Percentiles rank a stretch among this genome's conserved stretches.
Evolutionary conservation across 2,329 filamentous ascomycete species (phyloP).

Genomic region (Leptographium galeiforme): DNA sequence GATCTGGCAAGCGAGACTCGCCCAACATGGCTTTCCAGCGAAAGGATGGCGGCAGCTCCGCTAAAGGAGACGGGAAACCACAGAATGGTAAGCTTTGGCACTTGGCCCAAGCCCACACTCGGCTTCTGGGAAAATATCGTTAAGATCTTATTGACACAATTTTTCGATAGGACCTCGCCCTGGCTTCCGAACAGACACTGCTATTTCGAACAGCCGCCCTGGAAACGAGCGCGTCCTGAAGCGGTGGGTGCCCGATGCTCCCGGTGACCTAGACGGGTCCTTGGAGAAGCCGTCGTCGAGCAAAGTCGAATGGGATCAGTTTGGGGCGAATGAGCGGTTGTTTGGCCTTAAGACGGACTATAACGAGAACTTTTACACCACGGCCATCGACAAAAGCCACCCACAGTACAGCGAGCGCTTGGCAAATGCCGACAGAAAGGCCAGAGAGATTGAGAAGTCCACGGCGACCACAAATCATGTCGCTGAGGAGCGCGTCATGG

Average conservation of each 20-base stretch:
- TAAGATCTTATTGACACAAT: background rate
- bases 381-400: conserved; percentile 69
- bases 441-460: conserved; percentile 76
- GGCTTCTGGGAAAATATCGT: background rate
- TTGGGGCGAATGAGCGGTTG: conserved; percentile 72
- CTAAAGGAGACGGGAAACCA: conserved; percentile 22
- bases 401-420: conserved; percentile 68
- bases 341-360: conserved; percentile 87
- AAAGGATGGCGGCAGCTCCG: conserved; percentile 17
- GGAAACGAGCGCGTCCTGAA: conserved; percentile 64
- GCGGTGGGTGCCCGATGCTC: conserved; percentile 61
- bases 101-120: conserved; percentile 1
- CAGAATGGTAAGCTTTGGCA: conserved; percentile 23
- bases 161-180: conserved; percentile 42
- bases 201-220: conserved; percentile 65
- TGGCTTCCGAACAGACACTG: conserved; percentile 72
- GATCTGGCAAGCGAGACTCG: conserved; percentile 17
- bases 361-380: conserved; percentile 91
- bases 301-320: conserved; percentile 73
- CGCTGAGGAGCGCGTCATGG: conserved; percentile 74
- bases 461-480: conserved; percentile 66
- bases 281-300: conserved; percentile 45
- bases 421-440: conserved; percentile 69
- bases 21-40: conserved; percentile 20
- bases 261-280: conserved; percentile 52